Percentiles rank a stretch among this genome's conserved stretches.
phyloP scores from a whole-genome alignment of 352 stramenopile genomes.

The Phytophthora nicotianae region DNA sequence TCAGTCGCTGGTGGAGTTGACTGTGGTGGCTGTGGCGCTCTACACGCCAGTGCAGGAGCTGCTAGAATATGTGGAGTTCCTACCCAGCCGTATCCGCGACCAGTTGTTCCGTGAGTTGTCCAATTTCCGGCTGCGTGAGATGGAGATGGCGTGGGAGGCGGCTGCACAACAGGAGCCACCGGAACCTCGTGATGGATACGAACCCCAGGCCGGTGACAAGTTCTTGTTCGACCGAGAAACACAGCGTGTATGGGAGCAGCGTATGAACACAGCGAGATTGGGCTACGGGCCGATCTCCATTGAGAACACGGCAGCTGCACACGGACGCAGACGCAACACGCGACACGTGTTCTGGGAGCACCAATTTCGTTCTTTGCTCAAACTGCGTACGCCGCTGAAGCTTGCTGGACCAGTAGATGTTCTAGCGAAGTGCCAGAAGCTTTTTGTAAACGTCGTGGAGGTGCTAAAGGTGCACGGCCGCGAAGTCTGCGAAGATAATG shows the following conservation, averaged over 20 bases:
- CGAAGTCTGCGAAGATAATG: slow-evolving; percentile 61
- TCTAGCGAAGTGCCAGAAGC: slow-evolving; percentile 8
- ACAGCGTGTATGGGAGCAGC: slow-evolving; percentile 35
- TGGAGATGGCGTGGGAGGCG: slow-evolving; percentile 50
- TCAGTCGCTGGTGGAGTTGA: slow-evolving; percentile 40
- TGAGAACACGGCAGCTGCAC: slow-evolving; percentile 17
- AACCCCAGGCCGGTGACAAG: slow-evolving; percentile 27
- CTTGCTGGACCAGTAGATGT: slow-evolving; percentile 10
- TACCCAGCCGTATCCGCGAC: slow-evolving; percentile 44
- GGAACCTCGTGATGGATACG: slow-evolving; percentile 26
- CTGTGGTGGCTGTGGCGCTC: slow-evolving; percentile 35
- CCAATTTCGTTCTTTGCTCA: slow-evolving; percentile 55
- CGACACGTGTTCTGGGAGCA: slow-evolving; percentile 64
- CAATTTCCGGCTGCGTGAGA: slow-evolving; percentile 48
- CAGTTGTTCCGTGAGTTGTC: slow-evolving; percentile 50
- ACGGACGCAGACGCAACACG: slow-evolving; percentile 41
- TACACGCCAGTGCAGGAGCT: slow-evolving; percentile 43
- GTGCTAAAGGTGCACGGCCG: slow-evolving; percentile 67
- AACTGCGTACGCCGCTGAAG: slow-evolving; percentile 28
- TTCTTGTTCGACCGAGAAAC: slow-evolving; percentile 51
- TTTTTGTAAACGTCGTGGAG: slow-evolving; percentile 66
- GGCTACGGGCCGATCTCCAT: slow-evolving; percentile 15
- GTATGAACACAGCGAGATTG: slow-evolving; percentile 25
- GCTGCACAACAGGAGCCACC: slow-evolving; percentile 12
- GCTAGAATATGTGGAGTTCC: slow-evolving; percentile 45